A percentile compares a stretch with the other conserved stretches of the same genome.
Conservation (phyloP, 257 asterid genomes). For the Nicotiana tabacum region DNA sequence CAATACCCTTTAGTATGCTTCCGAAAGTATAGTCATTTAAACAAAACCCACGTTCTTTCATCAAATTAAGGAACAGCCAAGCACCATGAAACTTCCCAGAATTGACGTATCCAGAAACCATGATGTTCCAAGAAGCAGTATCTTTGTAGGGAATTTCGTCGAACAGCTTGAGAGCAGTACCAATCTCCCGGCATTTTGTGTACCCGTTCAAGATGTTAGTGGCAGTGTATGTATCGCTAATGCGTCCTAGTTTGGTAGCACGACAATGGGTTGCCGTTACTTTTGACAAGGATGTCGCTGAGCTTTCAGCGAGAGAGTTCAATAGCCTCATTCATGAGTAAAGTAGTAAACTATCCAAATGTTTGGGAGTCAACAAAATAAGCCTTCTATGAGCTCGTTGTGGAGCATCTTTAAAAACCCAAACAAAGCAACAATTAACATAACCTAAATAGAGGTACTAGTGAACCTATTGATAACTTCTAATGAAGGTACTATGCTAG, state of each 20-base stretch:
- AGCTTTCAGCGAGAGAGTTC: constrained; percentile 30
- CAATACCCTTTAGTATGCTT: constrained; percentile 73
- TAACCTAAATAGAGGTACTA: no score
- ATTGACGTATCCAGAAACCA: constrained; percentile 59
- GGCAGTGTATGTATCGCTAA: constrained; percentile 42
- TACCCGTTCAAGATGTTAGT: constrained; percentile 53
- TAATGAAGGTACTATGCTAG: no score
- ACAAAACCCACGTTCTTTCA: constrained; percentile 48
- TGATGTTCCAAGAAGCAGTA: constrained; percentile 76
- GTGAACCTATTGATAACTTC: no score
- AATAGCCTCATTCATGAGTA: constrained; percentile 47
- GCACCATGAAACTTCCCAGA: constrained; percentile 36
- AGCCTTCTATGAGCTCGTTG: no score
- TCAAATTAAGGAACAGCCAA: constrained; percentile 49
- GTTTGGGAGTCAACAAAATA: neutral
- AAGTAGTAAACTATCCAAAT: neutral
- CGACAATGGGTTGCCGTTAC: constrained; percentile 50
- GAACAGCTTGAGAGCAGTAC: constrained; percentile 57
- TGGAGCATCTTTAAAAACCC: no score
- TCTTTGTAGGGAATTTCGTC: constrained; percentile 72
- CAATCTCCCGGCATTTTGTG: constrained; percentile 41
- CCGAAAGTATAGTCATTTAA: constrained; percentile 67
- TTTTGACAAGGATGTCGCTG: constrained; percentile 28
- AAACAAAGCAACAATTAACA: no score
- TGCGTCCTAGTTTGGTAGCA: constrained; percentile 39